These are phyloP conservation scores for Chlorella sorokiniana DNA, from an alignment of 139 green algal genomes.

Conservation along the genomic window DNA sequence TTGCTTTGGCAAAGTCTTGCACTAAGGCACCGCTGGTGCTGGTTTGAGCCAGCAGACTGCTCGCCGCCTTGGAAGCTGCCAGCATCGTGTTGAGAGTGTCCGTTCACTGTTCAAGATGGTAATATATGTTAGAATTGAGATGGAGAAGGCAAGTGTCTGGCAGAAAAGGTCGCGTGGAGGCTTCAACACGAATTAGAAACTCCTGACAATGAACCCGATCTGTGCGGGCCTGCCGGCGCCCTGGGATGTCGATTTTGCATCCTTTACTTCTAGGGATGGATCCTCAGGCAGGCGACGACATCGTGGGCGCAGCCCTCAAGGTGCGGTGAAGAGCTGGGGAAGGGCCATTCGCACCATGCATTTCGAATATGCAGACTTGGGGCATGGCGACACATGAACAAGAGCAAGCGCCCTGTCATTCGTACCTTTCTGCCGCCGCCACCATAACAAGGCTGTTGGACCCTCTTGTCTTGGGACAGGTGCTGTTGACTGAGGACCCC, in stretches of 20 bases:
- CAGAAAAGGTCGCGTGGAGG: no score
- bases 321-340: neutral
- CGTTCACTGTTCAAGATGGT: neutral
- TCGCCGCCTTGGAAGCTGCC: neutral
- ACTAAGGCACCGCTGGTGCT: constrained; percentile 10
- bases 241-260: no score
- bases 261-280: neutral
- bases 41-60: neutral
- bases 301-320: neutral
- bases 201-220: neutral
- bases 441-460: no score
- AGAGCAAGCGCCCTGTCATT: no score
- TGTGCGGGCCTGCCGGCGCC: no score
- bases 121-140: neutral
- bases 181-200: neutral
- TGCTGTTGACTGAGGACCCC: constrained; percentile 11
- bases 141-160: neutral
- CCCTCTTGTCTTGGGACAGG: neutral
- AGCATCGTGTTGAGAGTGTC: constrained; percentile 8
- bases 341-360: neutral
- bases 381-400: no score
- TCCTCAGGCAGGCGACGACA: constrained; percentile 8
- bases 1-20: neutral
- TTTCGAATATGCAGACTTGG: no score
- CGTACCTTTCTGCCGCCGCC: no score